phyloP scores from a whole-genome alignment of 2,329 filamentous ascomycete genomes.

The Penicillium sp. region DNA sequence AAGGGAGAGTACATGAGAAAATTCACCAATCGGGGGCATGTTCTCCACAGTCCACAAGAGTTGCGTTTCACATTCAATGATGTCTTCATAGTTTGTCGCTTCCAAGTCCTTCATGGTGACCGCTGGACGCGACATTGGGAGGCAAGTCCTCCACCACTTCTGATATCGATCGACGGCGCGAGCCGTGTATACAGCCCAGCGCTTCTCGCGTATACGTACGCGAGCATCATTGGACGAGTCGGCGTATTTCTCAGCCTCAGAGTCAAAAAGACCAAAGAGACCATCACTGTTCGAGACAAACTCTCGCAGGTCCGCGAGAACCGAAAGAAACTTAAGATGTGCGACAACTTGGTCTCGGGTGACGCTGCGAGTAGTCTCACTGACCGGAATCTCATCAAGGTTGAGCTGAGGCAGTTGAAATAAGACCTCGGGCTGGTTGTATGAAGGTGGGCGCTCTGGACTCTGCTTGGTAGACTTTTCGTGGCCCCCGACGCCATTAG shows the following conservation, averaged over 20 bases:
- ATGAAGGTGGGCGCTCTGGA: constrained; percentile 27
- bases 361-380: constrained; percentile 21
- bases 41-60: constrained; percentile 17
- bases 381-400: constrained; percentile 13
- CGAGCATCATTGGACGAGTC: constrained; percentile 47
- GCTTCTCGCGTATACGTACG: constrained; percentile 64
- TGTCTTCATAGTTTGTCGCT: constrained; percentile 10
- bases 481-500: neutral
- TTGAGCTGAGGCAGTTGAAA: constrained; percentile 28
- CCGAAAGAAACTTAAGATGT: constrained; percentile 72
- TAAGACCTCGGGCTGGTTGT: constrained; percentile 19
- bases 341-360: constrained; percentile 63
- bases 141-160: constrained; percentile 54
- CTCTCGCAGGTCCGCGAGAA: constrained; percentile 68
- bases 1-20: neutral
- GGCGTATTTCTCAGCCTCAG: constrained; percentile 39
- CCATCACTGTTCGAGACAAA: constrained; percentile 66
- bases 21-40: constrained; percentile 25
- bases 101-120: constrained; percentile 16
- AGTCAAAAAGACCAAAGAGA: constrained; percentile 64
- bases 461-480: neutral
- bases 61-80: constrained; percentile 10
- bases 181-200: constrained; percentile 70
- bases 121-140: constrained; percentile 17
- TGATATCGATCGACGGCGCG: constrained; percentile 68